A percentile compares a stretch with the other conserved stretches of the same genome.
Conservation (phyloP, 2,329 filamentous ascomycete genomes). For the Claviceps fusiformis region DNA sequence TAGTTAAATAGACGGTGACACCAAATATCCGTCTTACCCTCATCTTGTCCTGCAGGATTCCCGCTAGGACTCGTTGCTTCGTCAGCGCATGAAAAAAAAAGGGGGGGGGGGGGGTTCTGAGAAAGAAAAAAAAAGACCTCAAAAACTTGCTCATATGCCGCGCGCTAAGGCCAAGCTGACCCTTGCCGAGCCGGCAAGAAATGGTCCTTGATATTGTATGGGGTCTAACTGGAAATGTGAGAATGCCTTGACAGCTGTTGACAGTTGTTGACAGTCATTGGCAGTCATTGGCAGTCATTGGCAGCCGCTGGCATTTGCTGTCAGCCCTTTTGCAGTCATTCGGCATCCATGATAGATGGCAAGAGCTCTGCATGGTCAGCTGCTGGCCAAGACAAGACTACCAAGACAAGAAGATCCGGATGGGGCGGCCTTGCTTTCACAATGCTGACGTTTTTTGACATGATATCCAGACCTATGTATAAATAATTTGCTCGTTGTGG, state of each 20-base stretch:
- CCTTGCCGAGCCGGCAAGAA: background rate
- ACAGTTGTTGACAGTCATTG: too few species aligned
- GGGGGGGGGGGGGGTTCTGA: too few species aligned
- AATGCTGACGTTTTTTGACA: background rate
- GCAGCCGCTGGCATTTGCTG: too few species aligned
- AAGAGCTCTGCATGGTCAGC: background rate
- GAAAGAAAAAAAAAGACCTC: background rate
- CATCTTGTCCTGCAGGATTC: background rate
- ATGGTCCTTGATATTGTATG: background rate
- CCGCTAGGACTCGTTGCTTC: too few species aligned
- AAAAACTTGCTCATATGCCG: conserved; percentile 3
- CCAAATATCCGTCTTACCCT: background rate
- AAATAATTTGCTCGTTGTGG: background rate
- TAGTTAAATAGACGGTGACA: background rate
- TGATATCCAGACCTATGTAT: background rate
- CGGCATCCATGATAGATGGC: too few species aligned
- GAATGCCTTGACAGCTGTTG: background rate
- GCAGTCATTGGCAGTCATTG: too few species aligned
- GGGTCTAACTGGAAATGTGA: background rate
- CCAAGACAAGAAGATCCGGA: background rate
- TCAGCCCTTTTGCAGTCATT: too few species aligned
- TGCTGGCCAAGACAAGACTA: background rate
- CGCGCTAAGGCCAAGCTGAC: background rate
- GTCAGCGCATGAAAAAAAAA: too few species aligned
- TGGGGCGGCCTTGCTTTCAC: background rate